phyloP scores from a whole-genome alignment of 176 grass and related monocot genomes.

The Melocanna baccifera region DNA sequence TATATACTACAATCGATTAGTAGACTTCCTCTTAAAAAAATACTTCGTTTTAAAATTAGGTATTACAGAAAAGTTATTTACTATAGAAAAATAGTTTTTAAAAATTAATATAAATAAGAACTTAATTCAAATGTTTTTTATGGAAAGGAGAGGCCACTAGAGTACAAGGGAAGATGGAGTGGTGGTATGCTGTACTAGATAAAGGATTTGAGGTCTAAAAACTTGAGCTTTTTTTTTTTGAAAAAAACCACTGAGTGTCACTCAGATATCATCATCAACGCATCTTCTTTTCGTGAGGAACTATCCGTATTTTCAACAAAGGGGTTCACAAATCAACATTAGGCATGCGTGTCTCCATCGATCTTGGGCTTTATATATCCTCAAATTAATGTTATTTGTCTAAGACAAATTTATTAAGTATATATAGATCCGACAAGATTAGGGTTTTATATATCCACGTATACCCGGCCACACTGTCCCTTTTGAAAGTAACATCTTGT shows the following conservation, averaged over 20 bases:
- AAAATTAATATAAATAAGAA: no score
- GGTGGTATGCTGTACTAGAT: not conserved
- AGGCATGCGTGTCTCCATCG: not conserved
- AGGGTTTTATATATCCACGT: not conserved
- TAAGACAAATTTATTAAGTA: not conserved
- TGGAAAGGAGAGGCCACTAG: not conserved
- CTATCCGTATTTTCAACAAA: not conserved
- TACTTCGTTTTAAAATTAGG: no score
- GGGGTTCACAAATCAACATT: not conserved
- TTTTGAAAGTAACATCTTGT: conserved; percentile 8
- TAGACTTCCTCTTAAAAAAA: no score
- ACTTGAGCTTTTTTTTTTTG: not conserved
- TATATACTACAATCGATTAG: no score
- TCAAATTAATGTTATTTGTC: not conserved
- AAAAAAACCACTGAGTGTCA: not conserved
- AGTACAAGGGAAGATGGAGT: not conserved
- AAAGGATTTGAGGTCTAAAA: not conserved
- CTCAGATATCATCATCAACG: not conserved
- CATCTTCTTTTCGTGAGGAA: no score
- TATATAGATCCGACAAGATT: not conserved
- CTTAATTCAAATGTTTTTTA: not conserved
- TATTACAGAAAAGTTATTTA: no score
- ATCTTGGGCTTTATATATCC: not conserved
- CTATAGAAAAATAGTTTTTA: no score
- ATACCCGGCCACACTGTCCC: not conserved